phyloP scores from a whole-genome alignment of 2,329 filamentous ascomycete species.

The Pseudogymnoascus sp. region DNA sequence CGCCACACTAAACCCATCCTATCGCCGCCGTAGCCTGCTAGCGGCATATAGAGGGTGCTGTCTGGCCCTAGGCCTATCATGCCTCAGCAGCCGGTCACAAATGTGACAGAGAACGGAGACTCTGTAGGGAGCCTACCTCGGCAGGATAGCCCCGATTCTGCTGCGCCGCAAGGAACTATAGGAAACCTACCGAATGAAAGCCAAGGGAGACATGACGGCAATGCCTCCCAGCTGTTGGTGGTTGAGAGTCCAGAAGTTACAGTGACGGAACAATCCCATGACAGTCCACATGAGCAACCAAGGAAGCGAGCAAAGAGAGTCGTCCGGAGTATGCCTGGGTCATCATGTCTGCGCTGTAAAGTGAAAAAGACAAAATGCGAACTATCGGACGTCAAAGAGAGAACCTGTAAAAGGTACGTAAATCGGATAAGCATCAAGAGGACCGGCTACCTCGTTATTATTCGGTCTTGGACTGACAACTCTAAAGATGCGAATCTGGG shows the following conservation, averaged over 20 bases:
- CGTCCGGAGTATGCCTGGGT: background rate
- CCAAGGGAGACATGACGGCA: background rate
- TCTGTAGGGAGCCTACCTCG: background rate
- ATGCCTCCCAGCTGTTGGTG: background rate
- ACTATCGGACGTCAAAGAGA: background rate
- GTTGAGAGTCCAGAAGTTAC: background rate
- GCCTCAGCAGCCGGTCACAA: background rate
- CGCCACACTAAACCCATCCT: background rate
- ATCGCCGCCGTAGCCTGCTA: background rate
- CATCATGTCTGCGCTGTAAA: constrained; percentile 2
- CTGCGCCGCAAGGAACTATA: background rate
- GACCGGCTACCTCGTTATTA: background rate
- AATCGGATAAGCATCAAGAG: background rate
- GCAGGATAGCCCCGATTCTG: background rate
- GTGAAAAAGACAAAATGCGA: constrained; percentile 1
- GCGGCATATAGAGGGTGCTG: background rate
- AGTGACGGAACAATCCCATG: background rate
- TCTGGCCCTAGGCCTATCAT: background rate
- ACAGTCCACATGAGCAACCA: background rate
- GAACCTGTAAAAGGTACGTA: background rate
- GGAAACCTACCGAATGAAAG: background rate
- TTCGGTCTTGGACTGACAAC: background rate
- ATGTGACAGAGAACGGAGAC: background rate
- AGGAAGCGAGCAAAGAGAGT: background rate
- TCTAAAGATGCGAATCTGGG: background rate